Conservation (phyloP, 2,329 filamentous ascomycete genomes). For the Penicillium nordicum region DNA sequence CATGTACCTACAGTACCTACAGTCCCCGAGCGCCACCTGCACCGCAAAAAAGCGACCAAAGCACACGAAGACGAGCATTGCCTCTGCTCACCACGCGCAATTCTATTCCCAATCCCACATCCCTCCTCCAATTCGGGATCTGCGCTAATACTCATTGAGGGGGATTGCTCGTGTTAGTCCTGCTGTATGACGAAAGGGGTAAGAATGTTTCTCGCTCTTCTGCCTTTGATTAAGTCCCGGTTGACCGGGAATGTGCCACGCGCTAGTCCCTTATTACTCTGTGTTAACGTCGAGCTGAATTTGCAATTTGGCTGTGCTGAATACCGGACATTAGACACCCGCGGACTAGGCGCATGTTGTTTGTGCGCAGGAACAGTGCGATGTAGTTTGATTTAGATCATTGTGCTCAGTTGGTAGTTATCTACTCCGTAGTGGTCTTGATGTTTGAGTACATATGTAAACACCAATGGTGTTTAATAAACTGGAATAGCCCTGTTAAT, state of each 20-base stretch:
- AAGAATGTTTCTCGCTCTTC: neutral
- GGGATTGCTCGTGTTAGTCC: neutral
- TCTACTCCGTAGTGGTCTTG: neutral
- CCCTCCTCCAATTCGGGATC: neutral
- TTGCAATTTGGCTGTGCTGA: slow-evolving; percentile 6
- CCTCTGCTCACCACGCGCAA: neutral
- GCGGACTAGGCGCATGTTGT: slow-evolving; percentile 1
- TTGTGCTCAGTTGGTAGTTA: neutral
- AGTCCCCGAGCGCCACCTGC: slow-evolving; percentile 10
- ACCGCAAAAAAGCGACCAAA: slow-evolving; percentile 6
- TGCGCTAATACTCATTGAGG: neutral
- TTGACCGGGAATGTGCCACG: slow-evolving; percentile 7
- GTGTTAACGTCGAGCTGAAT: slow-evolving; percentile 18
- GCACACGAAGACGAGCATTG: slow-evolving; percentile 7
- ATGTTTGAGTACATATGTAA: neutral
- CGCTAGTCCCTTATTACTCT: slow-evolving; percentile 17
- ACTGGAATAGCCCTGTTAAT: neutral
- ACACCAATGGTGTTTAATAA: neutral
- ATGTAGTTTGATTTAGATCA: neutral
- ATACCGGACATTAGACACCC: neutral
- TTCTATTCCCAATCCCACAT: neutral
- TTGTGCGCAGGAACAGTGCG: neutral
- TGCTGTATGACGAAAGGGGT: slow-evolving; percentile 15
- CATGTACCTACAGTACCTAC: slow-evolving; percentile 1
- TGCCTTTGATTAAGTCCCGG: slow-evolving; percentile 3